Conservation (phyloP, 192 early-diverging fungal species). For the Dissophora globulifera region DNA sequence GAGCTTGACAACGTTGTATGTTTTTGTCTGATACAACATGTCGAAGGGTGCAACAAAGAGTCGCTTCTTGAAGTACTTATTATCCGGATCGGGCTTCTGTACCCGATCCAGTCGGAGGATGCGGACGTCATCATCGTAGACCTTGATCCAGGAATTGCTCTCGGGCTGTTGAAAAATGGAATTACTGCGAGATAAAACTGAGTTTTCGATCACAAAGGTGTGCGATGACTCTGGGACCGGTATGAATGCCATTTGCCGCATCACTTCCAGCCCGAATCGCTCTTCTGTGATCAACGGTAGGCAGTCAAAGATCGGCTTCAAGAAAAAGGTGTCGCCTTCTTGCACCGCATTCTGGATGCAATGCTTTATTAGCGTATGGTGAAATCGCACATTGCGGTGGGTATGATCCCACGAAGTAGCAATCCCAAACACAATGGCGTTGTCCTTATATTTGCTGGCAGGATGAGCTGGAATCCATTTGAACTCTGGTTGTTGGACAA, state of each 20-base stretch:
- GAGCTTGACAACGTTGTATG: too few relatives aligned
- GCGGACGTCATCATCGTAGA: background rate
- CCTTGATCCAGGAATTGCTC: background rate
- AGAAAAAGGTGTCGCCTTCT: constrained; percentile 1
- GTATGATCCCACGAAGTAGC: background rate
- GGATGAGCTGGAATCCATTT: background rate
- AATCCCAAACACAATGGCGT: background rate
- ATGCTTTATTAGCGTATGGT: background rate
- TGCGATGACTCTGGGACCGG: background rate
- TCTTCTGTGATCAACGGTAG: background rate
- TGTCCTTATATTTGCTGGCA: too few relatives aligned
- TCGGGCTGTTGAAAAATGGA: background rate
- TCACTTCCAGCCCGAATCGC: background rate
- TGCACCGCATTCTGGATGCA: background rate
- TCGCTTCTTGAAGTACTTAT: too few relatives aligned
- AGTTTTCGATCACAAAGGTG: background rate
- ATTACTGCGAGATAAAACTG: background rate
- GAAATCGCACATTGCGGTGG: background rate
- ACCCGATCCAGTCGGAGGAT: background rate
- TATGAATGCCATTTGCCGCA: background rate
- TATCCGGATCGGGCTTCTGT: background rate
- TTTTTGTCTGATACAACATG: too few relatives aligned
- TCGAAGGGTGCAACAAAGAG: too few relatives aligned
- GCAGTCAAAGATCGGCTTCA: constrained; percentile 6
- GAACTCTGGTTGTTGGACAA: background rate